These are phyloP conservation scores for Cytospora chrysosperma DNA, from an alignment of 2,329 filamentous ascomycete genomes.

Conservation along the genomic window DNA sequence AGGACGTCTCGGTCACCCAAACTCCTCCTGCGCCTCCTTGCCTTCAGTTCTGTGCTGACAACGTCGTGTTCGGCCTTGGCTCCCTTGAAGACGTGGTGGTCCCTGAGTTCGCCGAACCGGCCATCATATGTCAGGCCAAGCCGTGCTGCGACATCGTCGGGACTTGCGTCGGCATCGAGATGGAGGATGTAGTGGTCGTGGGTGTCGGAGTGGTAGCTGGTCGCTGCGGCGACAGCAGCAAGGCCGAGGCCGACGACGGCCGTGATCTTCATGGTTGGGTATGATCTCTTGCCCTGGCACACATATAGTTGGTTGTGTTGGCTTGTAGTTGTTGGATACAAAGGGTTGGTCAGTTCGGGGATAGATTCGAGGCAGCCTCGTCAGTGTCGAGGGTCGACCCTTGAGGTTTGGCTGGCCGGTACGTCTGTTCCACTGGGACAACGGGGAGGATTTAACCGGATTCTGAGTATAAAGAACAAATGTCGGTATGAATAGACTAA, in stretches of 20 bases:
- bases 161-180: constrained; percentile 64
- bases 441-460: neutral
- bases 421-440: neutral
- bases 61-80: constrained; percentile 60
- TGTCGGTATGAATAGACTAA: neutral
- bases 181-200: constrained; percentile 97
- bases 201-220: constrained; percentile 62
- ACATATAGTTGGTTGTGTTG: constrained; percentile 7
- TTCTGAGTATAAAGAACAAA: neutral
- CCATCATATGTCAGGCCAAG: constrained; percentile 82
- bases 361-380: neutral
- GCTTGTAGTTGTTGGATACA: neutral
- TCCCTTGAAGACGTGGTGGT: constrained; percentile 85
- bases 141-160: constrained; percentile 66
- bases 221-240: constrained; percentile 49
- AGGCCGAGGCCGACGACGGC: constrained; percentile 49
- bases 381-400: neutral
- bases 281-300: neutral
- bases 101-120: constrained; percentile 70
- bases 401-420: neutral
- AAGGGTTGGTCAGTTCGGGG: neutral
- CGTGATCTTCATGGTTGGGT: constrained; percentile 47
- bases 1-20: constrained; percentile 56
- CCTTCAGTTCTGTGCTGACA: constrained; percentile 52
- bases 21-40: constrained; percentile 60